Base-by-base conservation (phyloP, 1,139 yeast genomes). In the Diutina catenulata region DNA sequence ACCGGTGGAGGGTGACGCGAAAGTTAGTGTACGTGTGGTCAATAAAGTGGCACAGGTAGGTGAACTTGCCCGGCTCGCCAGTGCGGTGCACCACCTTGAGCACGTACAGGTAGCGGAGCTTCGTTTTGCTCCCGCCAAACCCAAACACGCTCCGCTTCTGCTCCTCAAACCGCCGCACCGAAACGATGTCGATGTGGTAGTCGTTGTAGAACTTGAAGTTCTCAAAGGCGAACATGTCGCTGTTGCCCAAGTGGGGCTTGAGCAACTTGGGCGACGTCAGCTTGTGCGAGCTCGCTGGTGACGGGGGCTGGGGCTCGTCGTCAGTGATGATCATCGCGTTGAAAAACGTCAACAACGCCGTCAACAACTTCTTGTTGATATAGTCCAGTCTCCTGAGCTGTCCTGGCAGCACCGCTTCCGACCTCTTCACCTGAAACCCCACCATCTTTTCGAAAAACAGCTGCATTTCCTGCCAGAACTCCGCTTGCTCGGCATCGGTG, bases 391-490 rank as follows among this genome's bases (percentile, higher is more conserved):
- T 86, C 4, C 13, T 2, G 95, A 80, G 25, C 72, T 60, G 44
- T 78, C 76, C 14, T 80, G 84, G 28, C 82, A 63, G 46, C 91
- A 80, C 70, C 15, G 81, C 71, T 46, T 81, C 74, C 40, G 64
- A 56, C n/a, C 87, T 73, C 31, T 75, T 74, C 52, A 82, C 76
- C 23, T 68, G 59, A 53, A 82, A n/a, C 8, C 15, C 13, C n/a
- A 20, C 81, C 57, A 88, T 78, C 42, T 78, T 72, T 51, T 84
- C 93, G 48, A 81, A 70, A 51, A 87, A 86, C 28, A 76, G 76
- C 54, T 87, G 95, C 1, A 86, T 79, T 28, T 80, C 66, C 42
- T 74, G 74, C 96, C 96, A 88, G 50, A 88, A 83, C 37, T 60
- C 59, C 15, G 59, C 56, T 46, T 74, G 77, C 41, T 69, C 68